A percentile compares a stretch with the other conserved stretches of the same genome.
Evolutionary conservation across 345 rosid genomes (phyloP).

Genomic region (Pugionium cornutum): DNA sequence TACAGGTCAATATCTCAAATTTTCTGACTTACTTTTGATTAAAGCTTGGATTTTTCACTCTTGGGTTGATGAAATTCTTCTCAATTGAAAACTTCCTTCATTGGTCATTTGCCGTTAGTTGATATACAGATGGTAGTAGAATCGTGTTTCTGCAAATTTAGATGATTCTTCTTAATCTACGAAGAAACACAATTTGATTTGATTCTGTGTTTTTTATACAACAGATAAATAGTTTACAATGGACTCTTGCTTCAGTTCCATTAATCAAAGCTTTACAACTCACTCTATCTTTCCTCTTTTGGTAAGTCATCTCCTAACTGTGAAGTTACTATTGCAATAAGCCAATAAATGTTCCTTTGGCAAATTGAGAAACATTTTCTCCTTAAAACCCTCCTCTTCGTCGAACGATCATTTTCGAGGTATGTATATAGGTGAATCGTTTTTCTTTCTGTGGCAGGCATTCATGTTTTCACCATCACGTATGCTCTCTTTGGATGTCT

Average conservation of each 20-base stretch:
- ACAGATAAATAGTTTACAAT: conserved; percentile 76
- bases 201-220: conserved; percentile 33
- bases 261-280: conserved; percentile 90
- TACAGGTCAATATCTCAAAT: conserved; percentile 50
- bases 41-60: conserved; percentile 20
- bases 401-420: not conserved
- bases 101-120: not conserved
- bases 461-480: conserved; percentile 76
- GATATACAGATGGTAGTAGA: not conserved
- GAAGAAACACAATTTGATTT: conserved; percentile 7
- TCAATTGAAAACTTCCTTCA: not conserved
- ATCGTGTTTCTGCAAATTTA: not conserved
- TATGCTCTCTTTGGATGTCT: conserved; percentile 93
- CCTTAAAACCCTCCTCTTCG: not conserved
- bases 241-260: conserved; percentile 84
- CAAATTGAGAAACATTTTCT: conserved; percentile 6
- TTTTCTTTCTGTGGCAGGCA: conserved; percentile 52
- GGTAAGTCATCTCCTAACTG: conserved; percentile 48
- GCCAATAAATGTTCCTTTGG: not conserved
- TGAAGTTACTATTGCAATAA: conserved; percentile 19
- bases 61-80: conserved; percentile 9
- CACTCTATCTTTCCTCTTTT: conserved; percentile 80
- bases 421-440: not conserved
- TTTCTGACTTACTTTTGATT: not conserved
- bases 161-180: not conserved